Evolutionary conservation across 2,329 filamentous ascomycete species (phyloP), one percentile per base, ranked within the genome.

Genomic region (Stagonosporopsis rhizophila): DNA sequence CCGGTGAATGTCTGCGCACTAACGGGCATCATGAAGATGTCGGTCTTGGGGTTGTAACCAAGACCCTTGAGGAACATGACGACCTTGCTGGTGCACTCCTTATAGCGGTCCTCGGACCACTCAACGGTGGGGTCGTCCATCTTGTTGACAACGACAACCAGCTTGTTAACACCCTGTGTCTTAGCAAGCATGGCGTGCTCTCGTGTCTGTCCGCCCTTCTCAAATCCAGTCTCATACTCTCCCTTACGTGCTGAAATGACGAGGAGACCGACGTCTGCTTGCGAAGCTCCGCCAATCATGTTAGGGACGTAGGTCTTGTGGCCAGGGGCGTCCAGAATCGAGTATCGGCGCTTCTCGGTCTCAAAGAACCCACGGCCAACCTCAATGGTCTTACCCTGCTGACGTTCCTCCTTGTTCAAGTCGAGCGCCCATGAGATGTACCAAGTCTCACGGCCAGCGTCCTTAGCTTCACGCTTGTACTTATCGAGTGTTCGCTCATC

Each of bases 341-440:
- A 95, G 86, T 99, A 99, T 70, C 91, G 85, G 65, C 95, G 89
- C 82, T 95, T 96, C 59, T 98, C 91, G 3, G 95, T 96, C 82
- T 98, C 95, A 78, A 99, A 75, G 59, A 91, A 97, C 12, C 91
- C 95, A 73, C 94, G 87, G 23, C 95, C 95, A 25, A 98, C 94
- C 78, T 99, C 95, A 62, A 99, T 93, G 6, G 95, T 99, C 83
- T 98, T 99, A 66, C 95, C 95, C 84, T 98, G 96, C 48, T 91
- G 83, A 72, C 96, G 87, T 77, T 99, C 95, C 78, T 99, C 96
- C 78, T 94, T 96, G 66, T 92, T 99, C 77, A 98, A 78, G 84
- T 99, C 95, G 69, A 99, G 85, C 59, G 93, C 96, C 95, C 96
- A 99, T 39, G 95, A 99, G 20, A 99, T 85, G 77, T 98, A 99